These are phyloP conservation scores for Anaeromyces robustus DNA, from an alignment of 192 early-diverging fungal species.

Conservation along the genomic window DNA sequence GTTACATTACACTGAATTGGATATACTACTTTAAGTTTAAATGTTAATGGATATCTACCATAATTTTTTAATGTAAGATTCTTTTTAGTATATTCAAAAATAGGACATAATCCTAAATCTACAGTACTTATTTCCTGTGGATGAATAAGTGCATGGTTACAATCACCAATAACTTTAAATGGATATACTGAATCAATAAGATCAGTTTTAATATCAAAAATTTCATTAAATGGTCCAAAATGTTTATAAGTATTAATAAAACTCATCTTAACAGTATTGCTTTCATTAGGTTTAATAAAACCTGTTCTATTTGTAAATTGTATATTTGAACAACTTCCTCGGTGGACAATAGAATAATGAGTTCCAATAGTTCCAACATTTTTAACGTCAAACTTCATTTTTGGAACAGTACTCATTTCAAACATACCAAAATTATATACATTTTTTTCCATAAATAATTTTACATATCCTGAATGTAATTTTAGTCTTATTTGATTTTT, in stretches of 20 bases:
- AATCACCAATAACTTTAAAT: slow-evolving; percentile 31
- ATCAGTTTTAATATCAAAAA: slow-evolving; percentile 28
- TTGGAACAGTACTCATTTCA: slow-evolving; percentile 26
- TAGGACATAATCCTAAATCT: slow-evolving; percentile 44
- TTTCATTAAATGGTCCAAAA: slow-evolving; percentile 32
- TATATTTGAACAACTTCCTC: slow-evolving; percentile 26
- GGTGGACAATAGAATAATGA: slow-evolving; percentile 26
- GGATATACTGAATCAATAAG: slow-evolving; percentile 31
- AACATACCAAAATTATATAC: slow-evolving; percentile 48
- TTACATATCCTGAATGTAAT: slow-evolving; percentile 34
- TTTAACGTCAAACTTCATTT: slow-evolving; percentile 18
- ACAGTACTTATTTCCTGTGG: slow-evolving; percentile 35
- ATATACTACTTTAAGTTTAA: slow-evolving; percentile 27
- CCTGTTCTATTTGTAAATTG: slow-evolving; percentile 27
- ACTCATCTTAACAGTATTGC: slow-evolving; percentile 18
- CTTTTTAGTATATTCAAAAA: slow-evolving; percentile 34
- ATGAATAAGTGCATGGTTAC: slow-evolving; percentile 40
- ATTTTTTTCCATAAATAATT: slow-evolving; percentile 22
- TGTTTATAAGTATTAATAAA: slow-evolving; percentile 24
- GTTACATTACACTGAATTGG: slow-evolving; percentile 30
- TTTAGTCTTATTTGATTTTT: slow-evolving; percentile 34
- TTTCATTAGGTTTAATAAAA: slow-evolving; percentile 21
- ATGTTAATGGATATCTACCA: slow-evolving; percentile 35
- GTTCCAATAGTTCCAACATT: slow-evolving; percentile 44
- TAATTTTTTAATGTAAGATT: slow-evolving; percentile 31